Percentiles rank a stretch among this genome's conserved stretches.
Evolutionary conservation across 2,329 filamentous ascomycete genomes (phyloP).

Genomic region (Epichloe gansuensis): DNA sequence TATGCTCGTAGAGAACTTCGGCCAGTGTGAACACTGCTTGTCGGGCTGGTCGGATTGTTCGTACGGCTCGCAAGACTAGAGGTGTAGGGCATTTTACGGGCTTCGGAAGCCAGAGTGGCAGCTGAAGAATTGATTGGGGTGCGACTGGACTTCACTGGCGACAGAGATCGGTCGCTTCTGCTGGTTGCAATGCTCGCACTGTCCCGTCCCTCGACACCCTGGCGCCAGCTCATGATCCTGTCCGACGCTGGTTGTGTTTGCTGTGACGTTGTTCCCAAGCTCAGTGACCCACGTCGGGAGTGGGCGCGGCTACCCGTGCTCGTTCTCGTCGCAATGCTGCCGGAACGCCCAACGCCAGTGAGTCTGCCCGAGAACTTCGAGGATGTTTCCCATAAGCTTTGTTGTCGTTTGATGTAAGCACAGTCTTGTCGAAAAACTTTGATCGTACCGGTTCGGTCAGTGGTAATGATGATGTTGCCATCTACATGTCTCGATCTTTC

Average conservation of each 20-base stretch:
- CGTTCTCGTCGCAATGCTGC: slow-evolving; percentile 41
- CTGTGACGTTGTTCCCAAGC: slow-evolving; percentile 16
- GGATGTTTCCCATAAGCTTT: slow-evolving; percentile 64
- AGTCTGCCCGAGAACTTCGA: slow-evolving; percentile 64
- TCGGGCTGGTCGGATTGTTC: slow-evolving; percentile 25
- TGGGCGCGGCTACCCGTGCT: slow-evolving; percentile 35
- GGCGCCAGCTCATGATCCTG: slow-evolving; percentile 79
- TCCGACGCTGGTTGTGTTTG: slow-evolving; percentile 40
- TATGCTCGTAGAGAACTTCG: slow-evolving; percentile 13
- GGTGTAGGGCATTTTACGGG: slow-evolving; percentile 30
- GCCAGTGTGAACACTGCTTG: slow-evolving; percentile 19
- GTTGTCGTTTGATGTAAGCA: slow-evolving; percentile 63
- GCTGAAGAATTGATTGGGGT: slow-evolving; percentile 24
- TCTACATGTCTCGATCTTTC: slow-evolving; percentile 61
- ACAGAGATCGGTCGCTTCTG: slow-evolving; percentile 42
- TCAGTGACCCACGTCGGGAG: slow-evolving; percentile 43
- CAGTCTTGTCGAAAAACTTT: slow-evolving; percentile 96
- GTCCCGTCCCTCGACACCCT: slow-evolving; percentile 40
- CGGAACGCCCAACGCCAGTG: slow-evolving; percentile 39
- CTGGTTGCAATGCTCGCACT: slow-evolving; percentile 26
- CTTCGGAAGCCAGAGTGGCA: slow-evolving; percentile 31
- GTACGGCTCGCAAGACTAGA: slow-evolving; percentile 14
- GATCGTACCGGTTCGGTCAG: slow-evolving; percentile 76
- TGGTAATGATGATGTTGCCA: slow-evolving; percentile 85
- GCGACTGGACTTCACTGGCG: slow-evolving; percentile 33